Evolutionary conservation across 768 basidiomycete species (phyloP).

Genomic region (Russula vinacea): DNA sequence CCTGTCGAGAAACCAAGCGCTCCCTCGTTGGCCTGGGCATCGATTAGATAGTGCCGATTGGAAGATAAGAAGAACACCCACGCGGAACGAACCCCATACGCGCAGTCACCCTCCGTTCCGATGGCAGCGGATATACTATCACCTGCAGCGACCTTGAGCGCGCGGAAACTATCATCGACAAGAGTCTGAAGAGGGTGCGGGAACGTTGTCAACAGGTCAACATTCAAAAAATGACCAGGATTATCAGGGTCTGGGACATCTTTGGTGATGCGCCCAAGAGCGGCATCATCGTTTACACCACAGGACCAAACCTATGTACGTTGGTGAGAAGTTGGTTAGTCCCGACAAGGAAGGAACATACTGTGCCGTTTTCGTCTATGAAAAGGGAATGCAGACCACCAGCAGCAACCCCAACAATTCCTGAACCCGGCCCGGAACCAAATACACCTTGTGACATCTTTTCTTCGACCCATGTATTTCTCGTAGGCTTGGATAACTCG

Average conservation of each 20-base stretch:
- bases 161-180: slow-evolving; percentile 76
- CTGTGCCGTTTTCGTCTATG: slow-evolving; percentile 85
- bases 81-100: slow-evolving; percentile 89
- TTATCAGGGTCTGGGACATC: slow-evolving; percentile 57
- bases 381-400: slow-evolving; percentile 90
- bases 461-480: slow-evolving; percentile 73
- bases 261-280: slow-evolving; percentile 74
- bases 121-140: slow-evolving; percentile 88
- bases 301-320: slow-evolving; percentile 71
- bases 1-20: slow-evolving; percentile 79
- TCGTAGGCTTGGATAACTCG: slow-evolving; percentile 73
- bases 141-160: slow-evolving; percentile 77
- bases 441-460: slow-evolving; percentile 69
- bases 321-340: not conserved
- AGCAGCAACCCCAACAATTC: slow-evolving; percentile 75
- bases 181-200: slow-evolving; percentile 69
- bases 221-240: slow-evolving; percentile 53
- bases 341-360: slow-evolving; percentile 44
- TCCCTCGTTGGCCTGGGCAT: slow-evolving; percentile 64
- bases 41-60: slow-evolving; percentile 12
- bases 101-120: slow-evolving; percentile 75
- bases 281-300: slow-evolving; percentile 85
- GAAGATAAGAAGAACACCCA: slow-evolving; percentile 40
- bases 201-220: slow-evolving; percentile 49
- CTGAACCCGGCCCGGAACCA: slow-evolving; percentile 61